Base-by-base conservation (phyloP, 2,329 filamentous ascomycete species). In the Sclerotinia minor region DNA sequence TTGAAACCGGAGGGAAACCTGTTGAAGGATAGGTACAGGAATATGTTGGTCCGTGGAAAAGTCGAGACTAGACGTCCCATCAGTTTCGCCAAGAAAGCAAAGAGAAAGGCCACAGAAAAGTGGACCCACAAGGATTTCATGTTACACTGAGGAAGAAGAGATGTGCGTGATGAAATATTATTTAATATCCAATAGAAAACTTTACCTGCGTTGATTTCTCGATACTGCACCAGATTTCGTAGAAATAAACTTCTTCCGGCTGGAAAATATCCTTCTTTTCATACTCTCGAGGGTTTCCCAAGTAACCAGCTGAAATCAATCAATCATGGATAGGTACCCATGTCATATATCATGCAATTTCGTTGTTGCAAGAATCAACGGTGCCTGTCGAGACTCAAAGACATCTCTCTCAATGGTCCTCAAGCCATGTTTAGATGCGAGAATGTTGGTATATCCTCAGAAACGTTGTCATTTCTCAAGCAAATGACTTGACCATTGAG, bases 1-100 rank as follows among this genome's bases (percentile, higher is more conserved):
- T 80, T 97, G 72, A 96, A 94, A 79, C 95, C 95, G 0, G 95
- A 99, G 79, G 95, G 95, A n/a, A 98, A 97, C 77, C 81, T 97
- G 50, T 83, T 99, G 73, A 92, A 92, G 73, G 95, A 99, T 76
- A 86, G 95, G 63, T 98, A 97, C 82, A 85, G 95, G 70, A 98
- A 87, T 78, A 83, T 98, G 80, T 82, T 98, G 71, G 85, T 98
- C 45, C 87, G 93, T 71, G 95, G 95, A 69, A 96, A 95, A 81
- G 81, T 99, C 70, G 95, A 99, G 83, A 86, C 87, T 61, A 85
- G 95, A 74, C 89, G 89, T 77, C 89, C 89, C 64, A 86, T 94
- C 68, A 86, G 89, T 8, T 94, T 95, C 81, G 85, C 85, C 75
- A 96, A 92, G 84, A 92, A 95, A 83, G 86, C 87, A 71, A 94